These are phyloP conservation scores for Leccinum brunneo-olivaceum DNA, from an alignment of 1,284 basidiomycete species.

Conservation along the genomic window DNA sequence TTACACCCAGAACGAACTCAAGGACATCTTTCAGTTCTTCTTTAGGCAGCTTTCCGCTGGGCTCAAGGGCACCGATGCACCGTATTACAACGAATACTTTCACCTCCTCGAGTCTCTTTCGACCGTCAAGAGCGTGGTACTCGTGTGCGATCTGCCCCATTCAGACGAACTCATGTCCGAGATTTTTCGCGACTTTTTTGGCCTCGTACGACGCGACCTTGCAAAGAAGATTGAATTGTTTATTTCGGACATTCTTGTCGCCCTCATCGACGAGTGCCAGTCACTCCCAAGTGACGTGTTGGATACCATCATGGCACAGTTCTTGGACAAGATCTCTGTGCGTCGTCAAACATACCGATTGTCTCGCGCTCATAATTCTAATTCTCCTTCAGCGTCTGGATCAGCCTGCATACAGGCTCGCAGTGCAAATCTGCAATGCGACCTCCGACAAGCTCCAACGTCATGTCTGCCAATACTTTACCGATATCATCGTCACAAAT, in stretches of 20 bases:
- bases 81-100: conserved; percentile 87
- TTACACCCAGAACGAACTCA: conserved; percentile 81
- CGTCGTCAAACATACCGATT: conserved; percentile 16
- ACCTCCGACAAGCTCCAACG: conserved; percentile 85
- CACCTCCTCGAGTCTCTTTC: conserved; percentile 89
- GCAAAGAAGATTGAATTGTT: conserved; percentile 87
- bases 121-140: conserved; percentile 89
- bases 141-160: conserved; percentile 86
- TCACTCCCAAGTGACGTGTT: conserved; percentile 73
- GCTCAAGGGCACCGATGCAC: conserved; percentile 63
- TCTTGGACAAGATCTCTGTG: conserved; percentile 70
- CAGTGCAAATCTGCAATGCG: conserved; percentile 80
- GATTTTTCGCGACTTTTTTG: conserved; percentile 81
- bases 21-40: conserved; percentile 95
- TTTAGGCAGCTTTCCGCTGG: conserved; percentile 74
- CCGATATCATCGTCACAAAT: conserved; percentile 72
- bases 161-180: conserved; percentile 82
- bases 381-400: conserved; percentile 59
- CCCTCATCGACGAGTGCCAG: conserved; percentile 83
- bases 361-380: conserved; percentile 1
- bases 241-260: conserved; percentile 83
- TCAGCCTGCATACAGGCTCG: conserved; percentile 77
- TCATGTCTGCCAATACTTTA: conserved; percentile 86
- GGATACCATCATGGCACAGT: conserved; percentile 80
- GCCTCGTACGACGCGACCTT: conserved; percentile 73